Conservation (phyloP, 495 filamentous ascomycete species). For the Xylaria cubensis region DNA sequence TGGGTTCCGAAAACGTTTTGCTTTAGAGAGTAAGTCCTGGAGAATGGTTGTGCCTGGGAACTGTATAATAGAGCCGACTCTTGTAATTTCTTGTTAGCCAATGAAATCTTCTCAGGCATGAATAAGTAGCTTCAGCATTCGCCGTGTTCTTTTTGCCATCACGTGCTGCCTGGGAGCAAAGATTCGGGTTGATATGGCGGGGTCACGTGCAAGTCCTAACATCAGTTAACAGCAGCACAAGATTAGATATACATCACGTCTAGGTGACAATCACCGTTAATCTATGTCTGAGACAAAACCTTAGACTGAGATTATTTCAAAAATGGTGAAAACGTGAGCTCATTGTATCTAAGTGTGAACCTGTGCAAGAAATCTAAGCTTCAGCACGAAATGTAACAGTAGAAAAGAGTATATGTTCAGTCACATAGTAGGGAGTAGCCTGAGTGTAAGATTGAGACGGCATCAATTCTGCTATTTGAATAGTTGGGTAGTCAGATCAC, state of each 20-base stretch:
- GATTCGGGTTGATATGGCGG: neutral
- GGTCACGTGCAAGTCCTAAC: neutral
- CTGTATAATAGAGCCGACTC: neutral
- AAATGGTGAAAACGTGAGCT: neutral
- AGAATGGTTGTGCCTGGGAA: neutral
- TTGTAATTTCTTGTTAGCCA: neutral
- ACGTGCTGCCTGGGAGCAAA: neutral
- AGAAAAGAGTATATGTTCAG: neutral
- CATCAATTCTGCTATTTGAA: neutral
- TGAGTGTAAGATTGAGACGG: neutral
- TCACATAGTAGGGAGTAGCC: neutral
- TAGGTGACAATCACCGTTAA: neutral
- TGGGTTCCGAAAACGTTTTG: neutral
- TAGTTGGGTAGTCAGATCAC: slow-evolving; percentile 1
- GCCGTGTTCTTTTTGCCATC: neutral
- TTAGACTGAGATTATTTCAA: neutral
- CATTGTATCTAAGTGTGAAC: neutral
- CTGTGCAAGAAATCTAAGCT: neutral
- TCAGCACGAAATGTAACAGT: neutral
- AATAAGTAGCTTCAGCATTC: neutral
- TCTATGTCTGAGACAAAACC: neutral
- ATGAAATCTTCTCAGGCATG: neutral
- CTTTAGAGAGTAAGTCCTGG: neutral
- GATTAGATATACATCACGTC: neutral
- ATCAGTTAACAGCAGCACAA: neutral